Conservation (phyloP, 331 rosid genomes). For the Acacia pycnantha region DNA sequence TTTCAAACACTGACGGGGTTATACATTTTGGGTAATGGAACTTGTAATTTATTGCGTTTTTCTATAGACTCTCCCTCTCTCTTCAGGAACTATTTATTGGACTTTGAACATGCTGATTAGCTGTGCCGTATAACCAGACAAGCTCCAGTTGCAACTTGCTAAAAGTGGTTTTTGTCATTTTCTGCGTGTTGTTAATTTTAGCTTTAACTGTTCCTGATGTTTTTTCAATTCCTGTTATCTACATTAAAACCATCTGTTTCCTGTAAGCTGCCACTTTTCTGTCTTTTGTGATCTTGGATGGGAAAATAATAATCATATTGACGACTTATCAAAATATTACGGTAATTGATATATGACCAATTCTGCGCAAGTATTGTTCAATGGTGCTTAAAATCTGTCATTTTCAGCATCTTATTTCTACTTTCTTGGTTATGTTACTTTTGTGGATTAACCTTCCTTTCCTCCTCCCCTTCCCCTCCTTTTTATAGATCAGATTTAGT, state of each 20-base stretch:
- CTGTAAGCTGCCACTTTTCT: constrained; percentile 13
- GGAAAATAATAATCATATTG: constrained; percentile 29
- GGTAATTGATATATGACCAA: constrained; percentile 12
- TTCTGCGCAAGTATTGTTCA: constrained; percentile 11
- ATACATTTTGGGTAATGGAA: background rate
- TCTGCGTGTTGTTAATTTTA: constrained; percentile 16
- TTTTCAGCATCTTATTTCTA: constrained; percentile 17
- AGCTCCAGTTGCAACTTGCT: constrained; percentile 19
- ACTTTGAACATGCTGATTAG: constrained; percentile 22
- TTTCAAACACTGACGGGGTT: constrained; percentile 16
- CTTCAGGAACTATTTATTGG: constrained; percentile 8
- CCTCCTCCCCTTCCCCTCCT: background rate
- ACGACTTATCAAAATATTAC: constrained; percentile 9
- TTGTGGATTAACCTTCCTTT: background rate
- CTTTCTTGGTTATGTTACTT: constrained; percentile 23
- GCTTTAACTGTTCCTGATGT: constrained; percentile 16
- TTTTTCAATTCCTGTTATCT: constrained; percentile 11
- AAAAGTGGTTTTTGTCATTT: constrained; percentile 20
- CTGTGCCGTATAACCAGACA: constrained; percentile 1
- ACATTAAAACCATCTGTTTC: constrained; percentile 1
- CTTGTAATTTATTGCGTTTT: constrained; percentile 18
- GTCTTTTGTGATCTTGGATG: constrained; percentile 23
- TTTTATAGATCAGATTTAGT: background rate
- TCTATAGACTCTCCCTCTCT: background rate
- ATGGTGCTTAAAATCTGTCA: constrained; percentile 25